Base-by-base conservation (phyloP, 2,329 filamentous ascomycete species). In the Zasmidium cellare region DNA sequence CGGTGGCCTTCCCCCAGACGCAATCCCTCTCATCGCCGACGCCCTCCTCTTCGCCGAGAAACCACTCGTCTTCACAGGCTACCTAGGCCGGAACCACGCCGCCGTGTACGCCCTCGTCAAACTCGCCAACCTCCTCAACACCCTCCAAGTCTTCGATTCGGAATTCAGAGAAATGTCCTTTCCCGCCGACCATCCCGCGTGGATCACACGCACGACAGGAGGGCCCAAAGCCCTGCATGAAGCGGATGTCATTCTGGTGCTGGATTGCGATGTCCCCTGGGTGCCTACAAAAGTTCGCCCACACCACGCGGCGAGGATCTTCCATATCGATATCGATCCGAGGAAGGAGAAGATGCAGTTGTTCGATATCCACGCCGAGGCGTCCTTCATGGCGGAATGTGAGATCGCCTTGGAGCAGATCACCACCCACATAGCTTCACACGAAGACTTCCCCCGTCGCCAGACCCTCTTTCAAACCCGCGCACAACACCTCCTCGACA, bases 181-280 rank as follows among this genome's bases (percentile, higher is more conserved):
- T 73, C 88, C 87, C 0, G 85, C 82, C 0, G 79, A 86, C 55
- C 87, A 90, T 64, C 82, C 71, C 6, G 76, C 71, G 9, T 78
- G 74, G 74, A 70, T 77, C 5, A 71, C 91, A 1, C 73, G 92
- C 52, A 81, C 85, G 41, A 92, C 86, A 65, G 90, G 90, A 2
- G 80, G 82, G 3, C 87, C 92, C 48, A 83, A 87, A 1, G 79
- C 81, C 23, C 88, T 96, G 68, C 81, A 80, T 55, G 83, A 84
- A 0, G 90, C 92, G 0, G 92, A 96, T 71, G 83, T 90, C 3
- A 92, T 96, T 59, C 65, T 96, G 0, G 87, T 96, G 2, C 71
- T 94, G 18, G 88, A 96, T 72, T 92, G 90, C 62, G 91, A 96
- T 69, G 90, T 96, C 0, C 91, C 92, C 0, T 96, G 91, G 90